Percentiles rank a stretch among this genome's conserved stretches.
Conservation (phyloP, 345 rosid genomes). For the Linum usitatissimum region DNA sequence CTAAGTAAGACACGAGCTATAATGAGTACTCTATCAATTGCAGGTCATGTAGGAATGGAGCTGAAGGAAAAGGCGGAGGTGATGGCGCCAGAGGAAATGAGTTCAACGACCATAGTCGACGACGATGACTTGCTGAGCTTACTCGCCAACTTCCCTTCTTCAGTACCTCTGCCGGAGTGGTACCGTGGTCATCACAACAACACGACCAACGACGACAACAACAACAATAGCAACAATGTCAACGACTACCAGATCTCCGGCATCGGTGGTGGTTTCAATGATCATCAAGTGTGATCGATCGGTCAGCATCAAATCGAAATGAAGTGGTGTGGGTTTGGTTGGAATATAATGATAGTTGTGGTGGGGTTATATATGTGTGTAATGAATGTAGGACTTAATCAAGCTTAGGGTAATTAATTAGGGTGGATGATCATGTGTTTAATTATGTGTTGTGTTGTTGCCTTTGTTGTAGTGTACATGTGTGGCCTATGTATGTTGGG, state of each 20-base stretch:
- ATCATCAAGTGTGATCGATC: conserved; percentile 12
- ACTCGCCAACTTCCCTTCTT: conserved; percentile 53
- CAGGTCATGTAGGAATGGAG: conserved; percentile 20
- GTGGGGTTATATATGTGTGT: no score
- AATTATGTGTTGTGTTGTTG: no score
- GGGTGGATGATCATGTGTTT: no score
- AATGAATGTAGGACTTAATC: no score
- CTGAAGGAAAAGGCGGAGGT: conserved; percentile 26
- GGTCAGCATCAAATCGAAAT: conserved; percentile 2
- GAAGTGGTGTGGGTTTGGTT: no score
- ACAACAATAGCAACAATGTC: conserved; percentile 9
- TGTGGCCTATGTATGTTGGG: no score
- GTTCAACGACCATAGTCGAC: conserved; percentile 15
- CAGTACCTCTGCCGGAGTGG: conserved; percentile 61
- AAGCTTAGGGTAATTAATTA: no score
- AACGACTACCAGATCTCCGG: no score
- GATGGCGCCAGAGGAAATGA: conserved; percentile 31
- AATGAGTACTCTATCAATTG: background rate
- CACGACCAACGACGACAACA: conserved; percentile 10
- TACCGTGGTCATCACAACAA: conserved; percentile 21
- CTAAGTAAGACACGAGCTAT: background rate
- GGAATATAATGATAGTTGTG: no score
- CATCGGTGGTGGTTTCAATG: background rate
- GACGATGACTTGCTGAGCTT: conserved; percentile 58
- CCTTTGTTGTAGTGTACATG: background rate